A percentile compares a stretch with the other conserved stretches of the same genome.
Conservation (phyloP, 2,329 filamentous ascomycete genomes). For the Cyanodermella asteris region DNA sequence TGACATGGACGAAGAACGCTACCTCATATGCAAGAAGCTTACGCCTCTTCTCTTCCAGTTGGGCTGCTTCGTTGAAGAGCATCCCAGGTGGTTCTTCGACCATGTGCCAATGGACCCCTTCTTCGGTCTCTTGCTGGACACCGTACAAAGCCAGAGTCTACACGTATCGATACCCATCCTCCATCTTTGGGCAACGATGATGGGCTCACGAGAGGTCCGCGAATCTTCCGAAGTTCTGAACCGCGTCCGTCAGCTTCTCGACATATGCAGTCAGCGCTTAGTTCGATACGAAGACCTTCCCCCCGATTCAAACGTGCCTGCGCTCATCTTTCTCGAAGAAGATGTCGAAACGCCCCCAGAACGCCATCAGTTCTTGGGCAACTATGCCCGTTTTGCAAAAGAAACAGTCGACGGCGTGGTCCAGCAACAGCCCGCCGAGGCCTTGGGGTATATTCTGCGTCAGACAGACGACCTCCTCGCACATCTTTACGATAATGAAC, state of each 20-base stretch:
- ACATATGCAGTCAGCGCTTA: conserved; percentile 62
- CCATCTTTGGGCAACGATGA: conserved; percentile 68
- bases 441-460: conserved; percentile 66
- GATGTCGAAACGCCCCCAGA: conserved; percentile 92
- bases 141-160: conserved; percentile 68
- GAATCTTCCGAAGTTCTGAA: conserved; percentile 36
- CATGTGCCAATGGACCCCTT: conserved; percentile 50
- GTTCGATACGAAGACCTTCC: conserved; percentile 75
- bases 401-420: conserved; percentile 77
- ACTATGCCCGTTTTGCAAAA: conserved; percentile 79
- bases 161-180: conserved; percentile 84
- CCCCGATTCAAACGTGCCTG: conserved; percentile 59
- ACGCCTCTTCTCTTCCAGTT: conserved; percentile 66
- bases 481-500: conserved; percentile 50
- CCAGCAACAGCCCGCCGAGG: conserved; percentile 59
- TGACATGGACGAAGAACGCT: conserved; percentile 77
- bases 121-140: conserved; percentile 54
- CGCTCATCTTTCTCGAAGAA: conserved; percentile 63
- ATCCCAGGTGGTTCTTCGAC: conserved; percentile 43
- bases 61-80: conserved; percentile 63
- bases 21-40: conserved; percentile 79
- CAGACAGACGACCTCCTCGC: conserved; percentile 54
- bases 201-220: conserved; percentile 49
- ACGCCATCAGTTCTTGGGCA: conserved; percentile 81
- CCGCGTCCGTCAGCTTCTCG: conserved; percentile 54